Base-by-base conservation (phyloP, 352 stramenopile species). In the Peronospora belbahrii region DNA sequence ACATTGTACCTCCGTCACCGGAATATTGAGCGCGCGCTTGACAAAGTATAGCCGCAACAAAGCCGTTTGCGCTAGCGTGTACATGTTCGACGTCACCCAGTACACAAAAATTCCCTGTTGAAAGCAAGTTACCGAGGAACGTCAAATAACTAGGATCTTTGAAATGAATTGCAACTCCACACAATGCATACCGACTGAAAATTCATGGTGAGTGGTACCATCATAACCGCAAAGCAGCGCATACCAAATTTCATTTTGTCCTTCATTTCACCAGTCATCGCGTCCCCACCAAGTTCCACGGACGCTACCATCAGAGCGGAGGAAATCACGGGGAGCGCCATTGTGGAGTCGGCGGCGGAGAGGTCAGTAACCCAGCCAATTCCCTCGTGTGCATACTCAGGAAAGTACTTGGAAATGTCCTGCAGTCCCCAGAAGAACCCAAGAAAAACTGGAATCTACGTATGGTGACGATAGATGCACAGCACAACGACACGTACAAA, bases 21-120 rank as follows among this genome's bases (percentile, higher is more conserved):
- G 76, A 49, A 88, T 81, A 18, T 70, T 68, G 15, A 90, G 43
- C 36, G 51, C 59, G 14, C 62, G 67, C 46, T 82, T 83, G 18
- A 90, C 50, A 20, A 63, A 30, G 33, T 74, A 70, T 8, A 85
- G 35, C 17, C 77, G 77, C 55, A 90, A 55, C 15, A 72, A 27
- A 8, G 65, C 58, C 6, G 74, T 88, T 52, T 91, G 78, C 19
- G 48, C 42, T 9, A 93, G 40, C 27, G 82, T 88, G 65, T 79
- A 93, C 40, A 69, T 56, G 64, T 89, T 93, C 30, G 79, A 91
- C 36, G 65, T 86, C 48, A 93, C 77, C 82, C 82, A 93, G 73
- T 91, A 93, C 22, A 93, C 65, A 13, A 93, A 80, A 27, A 93
- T 77, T 27, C 79, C 79, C 76, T 88, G 48, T 41, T 17, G 18